Conservation (phyloP, 805 yeast genomes). For the Spathaspora sp. region DNA sequence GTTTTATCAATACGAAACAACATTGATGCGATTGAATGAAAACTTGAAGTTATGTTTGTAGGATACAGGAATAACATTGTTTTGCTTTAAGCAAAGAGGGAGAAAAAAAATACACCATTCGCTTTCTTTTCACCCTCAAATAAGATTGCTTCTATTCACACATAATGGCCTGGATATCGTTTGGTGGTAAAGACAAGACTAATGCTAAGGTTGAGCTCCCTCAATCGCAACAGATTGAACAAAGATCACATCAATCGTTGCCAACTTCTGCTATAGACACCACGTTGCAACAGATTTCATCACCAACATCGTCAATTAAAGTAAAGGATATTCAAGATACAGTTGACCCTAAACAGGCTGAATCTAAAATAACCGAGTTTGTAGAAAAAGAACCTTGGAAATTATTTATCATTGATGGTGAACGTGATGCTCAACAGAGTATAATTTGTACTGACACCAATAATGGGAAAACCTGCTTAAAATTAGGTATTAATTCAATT, state of each 20-base stretch:
- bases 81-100: not conserved
- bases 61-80: not conserved
- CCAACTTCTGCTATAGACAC: constrained; percentile 21
- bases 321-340: constrained; percentile 6
- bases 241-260: constrained; percentile 19
- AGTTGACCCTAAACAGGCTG: not conserved
- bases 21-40: constrained; percentile 27
- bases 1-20: constrained; percentile 20
- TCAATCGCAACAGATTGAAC: constrained; percentile 17
- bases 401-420: constrained; percentile 40
- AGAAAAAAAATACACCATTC: not conserved
- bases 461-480: constrained; percentile 45
- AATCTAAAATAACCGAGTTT: constrained; percentile 22
- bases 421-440: constrained; percentile 32
- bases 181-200: constrained; percentile 1
- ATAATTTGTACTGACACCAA: constrained; percentile 45
- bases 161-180: constrained; percentile 16
- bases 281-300: constrained; percentile 25
- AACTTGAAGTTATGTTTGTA: constrained; percentile 21
- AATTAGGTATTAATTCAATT: constrained; percentile 36
- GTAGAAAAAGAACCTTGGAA: constrained; percentile 28
- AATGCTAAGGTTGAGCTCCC: not conserved
- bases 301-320: constrained; percentile 6
- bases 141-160: not conserved
- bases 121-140: not conserved